Evolutionary conservation across 1,284 basidiomycete species (phyloP), one percentile per base, ranked within the genome.

Genomic region (Schizophyllum amplum): DNA sequence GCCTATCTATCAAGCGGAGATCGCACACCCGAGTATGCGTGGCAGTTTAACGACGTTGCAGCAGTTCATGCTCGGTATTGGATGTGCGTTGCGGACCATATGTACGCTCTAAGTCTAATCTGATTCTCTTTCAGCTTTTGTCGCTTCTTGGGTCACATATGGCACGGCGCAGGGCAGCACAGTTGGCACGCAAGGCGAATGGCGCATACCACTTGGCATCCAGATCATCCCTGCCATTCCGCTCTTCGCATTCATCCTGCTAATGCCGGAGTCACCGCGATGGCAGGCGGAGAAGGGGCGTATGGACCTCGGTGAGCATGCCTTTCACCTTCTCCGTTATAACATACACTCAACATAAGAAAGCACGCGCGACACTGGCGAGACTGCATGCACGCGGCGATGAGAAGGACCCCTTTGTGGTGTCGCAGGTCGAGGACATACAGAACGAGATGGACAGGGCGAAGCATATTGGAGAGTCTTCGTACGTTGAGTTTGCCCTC

Each of bases 91-190:
- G 2, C 3, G 33, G 7, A 88, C 87, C 0, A 77, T 86, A 61
- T 88, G 88, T 63, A 90, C 90, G 60, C 78, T 92, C 48, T 76
- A 88, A 48, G 86, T 88, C 5, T 90, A n/a, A 24, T 22, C 51
- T 4, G 23, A 21, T 42, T n/a, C 53, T 5, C 50, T 20, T 24
- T 22, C 17, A 55, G 75, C 77, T 0, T 75, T 77, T 68, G 70
- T 66, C 62, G 78, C 72, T 26, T 77, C 75, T 6, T 79, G 73
- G 73, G 65, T 74, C 27, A 42, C 33, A 9, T 42, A 42, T 9
- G 33, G 33, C 7, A 42, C 33, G 11, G 33, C 33, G 33, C 33
- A 42, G 17, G 33, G 33, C 33, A 17, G 13, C 7, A 42, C 33
- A 3, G 33, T 42, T 52, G 70, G 69, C 11, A 66, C 63, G 1